phyloP scores from a whole-genome alignment of 2,329 filamentous ascomycete genomes.

The Xylariales sp. region DNA sequence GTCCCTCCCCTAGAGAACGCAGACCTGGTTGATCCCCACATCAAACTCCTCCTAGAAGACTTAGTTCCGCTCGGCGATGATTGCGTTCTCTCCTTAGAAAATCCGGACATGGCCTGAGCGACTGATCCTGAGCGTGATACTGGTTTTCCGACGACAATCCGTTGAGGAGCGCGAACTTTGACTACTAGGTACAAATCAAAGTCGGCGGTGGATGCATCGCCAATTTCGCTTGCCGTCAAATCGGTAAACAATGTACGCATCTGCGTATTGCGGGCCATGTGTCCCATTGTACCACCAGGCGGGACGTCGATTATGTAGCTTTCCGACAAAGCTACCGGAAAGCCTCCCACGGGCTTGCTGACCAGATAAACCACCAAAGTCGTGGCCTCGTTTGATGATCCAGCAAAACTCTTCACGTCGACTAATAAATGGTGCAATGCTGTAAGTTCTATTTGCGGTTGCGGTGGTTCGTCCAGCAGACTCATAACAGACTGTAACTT shows the following conservation, averaged over 20 bases:
- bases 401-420: constrained; percentile 77
- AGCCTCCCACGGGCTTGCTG: constrained; percentile 60
- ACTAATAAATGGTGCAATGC: constrained; percentile 77
- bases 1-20: constrained; percentile 49
- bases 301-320: constrained; percentile 76
- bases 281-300: constrained; percentile 65
- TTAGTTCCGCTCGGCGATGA: constrained; percentile 46
- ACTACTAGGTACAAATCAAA: constrained; percentile 79
- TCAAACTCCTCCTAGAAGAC: constrained; percentile 57
- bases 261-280: constrained; percentile 59
- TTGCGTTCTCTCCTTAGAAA: constrained; percentile 45
- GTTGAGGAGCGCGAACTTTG: constrained; percentile 63
- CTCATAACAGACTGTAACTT: constrained; percentile 95
- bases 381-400: constrained; percentile 69
- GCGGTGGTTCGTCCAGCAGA: constrained; percentile 77
- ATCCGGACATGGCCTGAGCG: constrained; percentile 31
- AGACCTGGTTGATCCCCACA: constrained; percentile 60
- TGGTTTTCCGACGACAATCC: constrained; percentile 42
- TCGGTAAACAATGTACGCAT: constrained; percentile 87
- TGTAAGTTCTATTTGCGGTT: constrained; percentile 60
- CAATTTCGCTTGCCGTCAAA: constrained; percentile 70
- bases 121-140: constrained; percentile 47
- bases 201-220: constrained; percentile 56
- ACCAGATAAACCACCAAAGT: constrained; percentile 76
- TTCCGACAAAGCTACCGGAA: constrained; percentile 70